Evolutionary conservation across 768 basidiomycete genomes (phyloP).

Genomic region (Cystofilobasidium bisporidii): DNA sequence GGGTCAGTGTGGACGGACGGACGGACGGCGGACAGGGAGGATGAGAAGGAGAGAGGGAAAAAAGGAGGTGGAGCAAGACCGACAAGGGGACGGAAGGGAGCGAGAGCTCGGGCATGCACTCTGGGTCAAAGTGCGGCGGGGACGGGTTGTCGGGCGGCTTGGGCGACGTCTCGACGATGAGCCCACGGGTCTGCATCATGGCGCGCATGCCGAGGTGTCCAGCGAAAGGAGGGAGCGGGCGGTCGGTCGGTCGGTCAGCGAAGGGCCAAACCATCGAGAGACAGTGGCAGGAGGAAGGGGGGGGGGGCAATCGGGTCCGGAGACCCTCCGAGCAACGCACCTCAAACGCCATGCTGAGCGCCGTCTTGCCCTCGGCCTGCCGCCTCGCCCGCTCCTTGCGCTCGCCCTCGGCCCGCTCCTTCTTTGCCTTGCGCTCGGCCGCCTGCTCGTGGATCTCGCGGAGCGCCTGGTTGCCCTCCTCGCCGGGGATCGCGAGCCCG

Average conservation of each 20-base stretch:
- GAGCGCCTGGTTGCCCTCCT: constrained; percentile 32
- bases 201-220: no score
- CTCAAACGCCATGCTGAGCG: constrained; percentile 53
- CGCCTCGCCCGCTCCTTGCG: constrained; percentile 35
- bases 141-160: constrained; percentile 41
- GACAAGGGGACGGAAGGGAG: constrained; percentile 16
- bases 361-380: constrained; percentile 45
- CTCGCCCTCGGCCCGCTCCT: constrained; percentile 12
- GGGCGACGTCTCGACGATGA: constrained; percentile 34
- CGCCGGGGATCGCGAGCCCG: constrained; percentile 53
- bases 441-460: constrained; percentile 42
- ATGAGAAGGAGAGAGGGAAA: background rate
- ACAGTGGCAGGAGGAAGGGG: no score
- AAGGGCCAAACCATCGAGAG: no score
- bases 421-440: constrained; percentile 45
- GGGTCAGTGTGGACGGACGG: no score
- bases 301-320: no score
- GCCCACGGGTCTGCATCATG: constrained; percentile 71
- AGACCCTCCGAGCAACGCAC: constrained; percentile 50
- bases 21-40: background rate
- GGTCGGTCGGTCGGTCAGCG: no score
- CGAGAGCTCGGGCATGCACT: constrained; percentile 24
- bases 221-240: no score
- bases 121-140: constrained; percentile 37
- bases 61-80: background rate